phyloP scores from a whole-genome alignment of 2,329 filamentous ascomycete species.

The Coleophoma crateriformis region DNA sequence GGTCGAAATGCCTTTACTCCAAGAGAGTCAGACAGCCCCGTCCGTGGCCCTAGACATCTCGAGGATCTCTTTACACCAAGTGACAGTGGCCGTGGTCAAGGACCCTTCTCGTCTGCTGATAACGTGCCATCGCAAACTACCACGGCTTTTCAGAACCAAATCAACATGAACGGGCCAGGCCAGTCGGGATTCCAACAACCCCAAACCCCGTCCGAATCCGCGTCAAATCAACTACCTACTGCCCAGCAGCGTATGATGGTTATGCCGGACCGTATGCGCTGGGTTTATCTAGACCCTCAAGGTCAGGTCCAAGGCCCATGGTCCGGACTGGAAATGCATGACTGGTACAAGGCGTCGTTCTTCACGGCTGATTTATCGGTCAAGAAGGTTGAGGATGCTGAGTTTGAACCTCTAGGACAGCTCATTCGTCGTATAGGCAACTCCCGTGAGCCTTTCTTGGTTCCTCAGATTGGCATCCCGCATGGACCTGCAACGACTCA shows the following conservation, averaged over 20 bases:
- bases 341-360: constrained; percentile 99
- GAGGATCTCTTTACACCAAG: constrained; percentile 43
- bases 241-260: constrained; percentile 85
- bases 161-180: constrained; percentile 9
- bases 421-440: constrained; percentile 95
- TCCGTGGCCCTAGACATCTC: constrained; percentile 46
- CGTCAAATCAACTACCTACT: constrained; percentile 62
- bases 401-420: constrained; percentile 93
- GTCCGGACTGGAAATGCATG: constrained; percentile 97
- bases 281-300: constrained; percentile 96
- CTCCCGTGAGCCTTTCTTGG: constrained; percentile 93
- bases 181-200: constrained; percentile 24
- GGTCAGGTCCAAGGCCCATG: constrained; percentile 90
- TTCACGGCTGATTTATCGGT: constrained; percentile 93
- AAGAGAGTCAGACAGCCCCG: constrained; percentile 55
- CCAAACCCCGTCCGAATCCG: constrained; percentile 36
- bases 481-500: constrained; percentile 67
- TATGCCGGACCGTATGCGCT: constrained; percentile 98
- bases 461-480: constrained; percentile 92
- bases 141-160: constrained; percentile 17
- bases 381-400: constrained; percentile 86
- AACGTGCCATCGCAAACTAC: constrained; percentile 14
- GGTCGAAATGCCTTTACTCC: constrained; percentile 55
- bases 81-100: constrained; percentile 16
- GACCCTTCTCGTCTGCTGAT: constrained; percentile 20